phyloP scores from a whole-genome alignment of 768 basidiomycete genomes.

The Suillus hirtellus region DNA sequence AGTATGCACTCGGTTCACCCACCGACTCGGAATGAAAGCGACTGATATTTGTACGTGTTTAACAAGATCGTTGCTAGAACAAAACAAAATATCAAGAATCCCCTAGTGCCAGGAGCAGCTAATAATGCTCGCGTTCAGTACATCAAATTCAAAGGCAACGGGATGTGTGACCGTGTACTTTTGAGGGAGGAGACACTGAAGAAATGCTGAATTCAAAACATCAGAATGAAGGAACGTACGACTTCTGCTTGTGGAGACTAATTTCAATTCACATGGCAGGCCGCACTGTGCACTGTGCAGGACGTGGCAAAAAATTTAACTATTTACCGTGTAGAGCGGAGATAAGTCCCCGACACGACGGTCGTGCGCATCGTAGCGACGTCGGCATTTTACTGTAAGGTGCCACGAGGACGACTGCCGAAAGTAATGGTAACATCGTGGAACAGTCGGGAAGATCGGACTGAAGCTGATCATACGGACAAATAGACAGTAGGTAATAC shows the following conservation, averaged over 20 bases:
- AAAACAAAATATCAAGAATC: slow-evolving; percentile 53
- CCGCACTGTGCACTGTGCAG: background rate
- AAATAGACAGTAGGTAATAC: background rate
- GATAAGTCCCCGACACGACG: background rate
- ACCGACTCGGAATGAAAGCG: too few relatives aligned
- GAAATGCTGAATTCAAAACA: background rate
- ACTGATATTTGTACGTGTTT: background rate
- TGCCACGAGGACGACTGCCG: background rate
- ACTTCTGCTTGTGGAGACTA: background rate
- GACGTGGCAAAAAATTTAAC: background rate
- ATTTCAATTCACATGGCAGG: background rate
- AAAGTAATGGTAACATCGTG: background rate
- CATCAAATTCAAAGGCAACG: slow-evolving; percentile 67
- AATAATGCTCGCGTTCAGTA: slow-evolving; percentile 62
- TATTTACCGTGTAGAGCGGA: background rate
- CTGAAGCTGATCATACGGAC: background rate
- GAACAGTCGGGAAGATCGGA: background rate
- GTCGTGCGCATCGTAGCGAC: background rate
- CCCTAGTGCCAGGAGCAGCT: slow-evolving; percentile 84
- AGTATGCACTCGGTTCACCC: background rate
- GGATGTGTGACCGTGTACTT: slow-evolving; percentile 64
- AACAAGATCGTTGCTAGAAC: slow-evolving; percentile 67
- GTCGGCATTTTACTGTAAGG: background rate
- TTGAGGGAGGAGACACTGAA: slow-evolving; percentile 24
- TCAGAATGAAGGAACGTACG: background rate